Base-by-base conservation (phyloP, 176 grass and related monocot genomes). In the Zea luxurians region DNA sequence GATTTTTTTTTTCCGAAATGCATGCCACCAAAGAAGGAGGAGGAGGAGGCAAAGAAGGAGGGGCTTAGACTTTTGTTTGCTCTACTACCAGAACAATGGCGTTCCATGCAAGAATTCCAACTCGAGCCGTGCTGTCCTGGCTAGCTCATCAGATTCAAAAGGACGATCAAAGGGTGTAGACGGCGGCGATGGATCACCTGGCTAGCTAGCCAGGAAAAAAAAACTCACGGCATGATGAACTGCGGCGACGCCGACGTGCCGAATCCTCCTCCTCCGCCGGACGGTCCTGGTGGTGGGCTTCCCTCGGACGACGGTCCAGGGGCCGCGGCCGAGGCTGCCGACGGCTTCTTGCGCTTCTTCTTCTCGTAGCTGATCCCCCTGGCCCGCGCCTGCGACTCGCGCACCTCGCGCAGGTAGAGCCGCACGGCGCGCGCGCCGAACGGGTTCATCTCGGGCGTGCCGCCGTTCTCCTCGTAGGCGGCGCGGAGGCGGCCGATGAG, bases 331-430 rank as follows among this genome's bases (percentile, higher is more conserved):
- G 73, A 60, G 16, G 40, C 70, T 4, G 61, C 75, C 3, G 92
- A 64, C 0, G 89, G 89, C 69, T 95, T 95, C 86, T 89, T 95
- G 74, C 92, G 82, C 81, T 89, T 95, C 89, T 95, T 95, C 92
- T 95, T 95, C 89, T 95, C 92, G 73, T 95, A 97, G 76, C 93
- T 97, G 81, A 97, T 90, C 35, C 93, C 93, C 61, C 93, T 81
- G 0, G 93, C 93, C 46, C 91, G 74, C 4, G 93, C 83, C 86
- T 97, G 93, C 47, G 87, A 85, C 86, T 97, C 93, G 1, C 93
- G 90, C 60, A 97, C 93, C 45, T 97, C 93, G 11, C 93, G 90
- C 20, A 97, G 86, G 84, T 93, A 97, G 37, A 97, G 90, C 6
- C 93, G 61, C 48, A 97, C 93, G 65, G 93, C 93, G 50, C 93